phyloP scores from a whole-genome alignment of 306 rosid species.

The Medicago lupulina region DNA sequence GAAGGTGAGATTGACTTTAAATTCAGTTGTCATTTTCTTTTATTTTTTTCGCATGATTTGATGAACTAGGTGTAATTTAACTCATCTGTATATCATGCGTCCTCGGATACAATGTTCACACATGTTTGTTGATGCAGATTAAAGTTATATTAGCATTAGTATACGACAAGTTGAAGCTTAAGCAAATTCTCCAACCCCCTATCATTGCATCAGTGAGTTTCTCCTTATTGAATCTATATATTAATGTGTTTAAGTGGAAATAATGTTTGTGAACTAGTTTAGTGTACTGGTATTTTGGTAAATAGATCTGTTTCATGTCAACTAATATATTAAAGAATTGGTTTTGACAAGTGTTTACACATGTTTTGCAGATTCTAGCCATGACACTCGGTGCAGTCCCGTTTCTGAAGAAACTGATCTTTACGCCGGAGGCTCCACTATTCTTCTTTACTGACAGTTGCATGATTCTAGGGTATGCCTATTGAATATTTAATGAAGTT shows the following conservation, averaged over 20 bases:
- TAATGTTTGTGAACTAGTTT: slow-evolving; percentile 32
- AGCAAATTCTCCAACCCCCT: slow-evolving; percentile 94
- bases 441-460: slow-evolving; percentile 98
- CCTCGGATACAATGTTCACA: slow-evolving; percentile 23
- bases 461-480: slow-evolving; percentile 91
- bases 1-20: slow-evolving; percentile 57
- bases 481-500: background rate
- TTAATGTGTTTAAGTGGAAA: slow-evolving; percentile 18
- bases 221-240: slow-evolving; percentile 19
- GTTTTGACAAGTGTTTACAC: slow-evolving; percentile 5
- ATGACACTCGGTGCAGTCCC: slow-evolving; percentile 85
- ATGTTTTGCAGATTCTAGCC: slow-evolving; percentile 77
- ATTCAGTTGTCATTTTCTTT: background rate
- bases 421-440: slow-evolving; percentile 83
- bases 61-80: background rate
- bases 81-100: background rate
- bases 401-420: slow-evolving; percentile 69
- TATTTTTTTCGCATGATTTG: background rate
- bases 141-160: slow-evolving; percentile 44
- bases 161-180: slow-evolving; percentile 85
- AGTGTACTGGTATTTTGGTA: slow-evolving; percentile 39
- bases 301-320: background rate
- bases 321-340: background rate
- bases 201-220: slow-evolving; percentile 94
- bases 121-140: slow-evolving; percentile 63